Evolutionary conservation across 176 grass and related monocot species (phyloP), one percentile per base, ranked within the genome.

Genomic region (Elymus sibiricus): DNA sequence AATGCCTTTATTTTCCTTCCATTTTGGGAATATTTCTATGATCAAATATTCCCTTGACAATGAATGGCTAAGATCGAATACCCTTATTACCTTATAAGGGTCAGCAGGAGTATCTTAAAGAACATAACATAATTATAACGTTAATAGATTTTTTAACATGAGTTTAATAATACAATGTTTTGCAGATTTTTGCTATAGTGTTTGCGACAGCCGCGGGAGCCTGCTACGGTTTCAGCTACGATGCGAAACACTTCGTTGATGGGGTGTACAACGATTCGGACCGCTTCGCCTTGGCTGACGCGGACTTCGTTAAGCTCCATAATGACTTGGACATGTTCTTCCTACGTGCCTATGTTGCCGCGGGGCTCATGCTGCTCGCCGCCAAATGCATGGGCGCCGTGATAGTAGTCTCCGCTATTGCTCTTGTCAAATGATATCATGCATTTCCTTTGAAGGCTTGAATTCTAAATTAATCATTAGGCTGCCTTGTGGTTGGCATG

Each of bases 191-290:
- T 32, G 72, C 64, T 7, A 7, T 88, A 66, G 7, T 71, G 3
- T 42, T 84, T 7, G 81, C 29, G 1, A 61, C 81, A 0, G 87
- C 74, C 0, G 80, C 74, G 1, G 81, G 51, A 0, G 81, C 40
- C 2, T 75, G 64, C 28, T 14, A 64, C 5, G 87, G 74, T 24
- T 28, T 84, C 53, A 88, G 74, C 64, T 27, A 51, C n/a, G 74
- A 88, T 10, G 21, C 5, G 0, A 83, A 71, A 74, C 51, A 7
- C 21, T 47, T 22, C 10, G 4, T 26, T 10, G 77, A 81, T 10
- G 9, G 4, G 0, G 0, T 9, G 19, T n/a, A 80, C 28, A 8
- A 11, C 0, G 1, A 2, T 13, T 12, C 70, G 9, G 19, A 34
- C 27, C 5, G 2, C 15, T 8, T 2, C 19, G 0, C 1, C 28